Evolutionary conservation across 768 basidiomycete genomes (phyloP), one percentile per base, ranked within the genome.

Genomic region (Asterophora lycoperdoides): DNA sequence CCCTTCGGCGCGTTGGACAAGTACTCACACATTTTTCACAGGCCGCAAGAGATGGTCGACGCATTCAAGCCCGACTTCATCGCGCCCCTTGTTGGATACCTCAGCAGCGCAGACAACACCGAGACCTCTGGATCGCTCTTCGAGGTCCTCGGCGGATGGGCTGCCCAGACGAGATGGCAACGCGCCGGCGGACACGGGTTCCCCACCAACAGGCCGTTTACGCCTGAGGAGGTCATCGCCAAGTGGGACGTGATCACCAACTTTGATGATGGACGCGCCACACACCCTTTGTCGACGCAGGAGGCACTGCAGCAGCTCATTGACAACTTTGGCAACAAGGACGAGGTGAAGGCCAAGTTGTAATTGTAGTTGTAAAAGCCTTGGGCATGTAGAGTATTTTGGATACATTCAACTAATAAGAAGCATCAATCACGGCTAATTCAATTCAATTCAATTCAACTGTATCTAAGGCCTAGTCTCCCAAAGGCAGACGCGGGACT

Each of bases 51-150:
- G 59, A 84, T 87, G 84, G 82, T 93, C 9, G 85, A 94, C 48
- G 86, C 88, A 18, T 89, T 93, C 76, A 93, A 93, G 83, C 93
- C 95, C 35, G 92, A 96, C 59, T 95, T 76, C 60, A 81, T 98
- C 44, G 92, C 95, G 2, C 95, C 96, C 8, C 62, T 98, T 38
- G 93, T 96, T 20, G 94, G 93, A 6, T 98, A 86, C 63, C 77
- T 99, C 28, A 84, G 79, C 3, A 92, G 89, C 61, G 79, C 83
- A 78, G 86, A 83, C 46, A 94, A 95, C 57, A 73, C 75, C 14
- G 78, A 83, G 32, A 83, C 81, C 7, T 79, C 84, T 10, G 89
- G 89, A 7, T 70, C 73, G 5, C 62, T 99, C 42, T 94, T 94
- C 64, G 94, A 97, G 65, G 79, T 93, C 34, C 78, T 77, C 11